phyloP scores from a whole-genome alignment of 768 basidiomycete species.

The Tricholoma hemisulphureum region DNA sequence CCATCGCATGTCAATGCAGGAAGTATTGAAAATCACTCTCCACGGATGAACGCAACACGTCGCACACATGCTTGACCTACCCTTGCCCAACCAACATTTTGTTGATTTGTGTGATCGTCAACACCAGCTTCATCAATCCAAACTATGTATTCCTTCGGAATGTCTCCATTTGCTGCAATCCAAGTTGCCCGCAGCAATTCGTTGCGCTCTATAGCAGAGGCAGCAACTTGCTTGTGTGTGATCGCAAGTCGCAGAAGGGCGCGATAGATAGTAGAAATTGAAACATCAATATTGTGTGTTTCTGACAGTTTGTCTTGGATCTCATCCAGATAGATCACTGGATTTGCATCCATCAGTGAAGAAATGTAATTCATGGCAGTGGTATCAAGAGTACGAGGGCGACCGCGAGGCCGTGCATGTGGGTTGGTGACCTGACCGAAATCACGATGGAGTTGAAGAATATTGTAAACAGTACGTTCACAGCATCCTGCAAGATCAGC shows the following conservation, averaged over 20 bases:
- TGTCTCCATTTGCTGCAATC: neutral
- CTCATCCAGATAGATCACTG: slow-evolving; percentile 32
- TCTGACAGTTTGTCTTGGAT: slow-evolving; percentile 25
- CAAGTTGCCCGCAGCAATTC: neutral
- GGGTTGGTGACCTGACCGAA: neutral
- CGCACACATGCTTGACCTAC: neutral
- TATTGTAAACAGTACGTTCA: neutral
- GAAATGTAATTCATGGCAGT: too few relatives aligned
- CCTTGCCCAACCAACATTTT: neutral
- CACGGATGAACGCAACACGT: neutral
- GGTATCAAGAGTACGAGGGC: slow-evolving; percentile 3
- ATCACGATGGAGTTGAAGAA: neutral
- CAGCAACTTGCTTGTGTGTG: slow-evolving; percentile 24
- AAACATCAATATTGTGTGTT: slow-evolving; percentile 22
- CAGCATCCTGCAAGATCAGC: neutral
- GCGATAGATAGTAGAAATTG: slow-evolving; percentile 28
- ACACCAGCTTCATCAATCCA: neutral
- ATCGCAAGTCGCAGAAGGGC: slow-evolving; percentile 20
- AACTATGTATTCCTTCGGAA: neutral
- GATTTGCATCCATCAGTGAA: neutral
- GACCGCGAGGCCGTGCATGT: slow-evolving; percentile 9
- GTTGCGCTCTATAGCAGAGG: slow-evolving; percentile 23
- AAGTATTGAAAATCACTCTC: neutral
- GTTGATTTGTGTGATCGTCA: neutral
- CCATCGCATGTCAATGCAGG: neutral